Evolutionary conservation across 164 flowering plant genomes (phyloP).

Genomic region (Macadamia integrifolia): DNA sequence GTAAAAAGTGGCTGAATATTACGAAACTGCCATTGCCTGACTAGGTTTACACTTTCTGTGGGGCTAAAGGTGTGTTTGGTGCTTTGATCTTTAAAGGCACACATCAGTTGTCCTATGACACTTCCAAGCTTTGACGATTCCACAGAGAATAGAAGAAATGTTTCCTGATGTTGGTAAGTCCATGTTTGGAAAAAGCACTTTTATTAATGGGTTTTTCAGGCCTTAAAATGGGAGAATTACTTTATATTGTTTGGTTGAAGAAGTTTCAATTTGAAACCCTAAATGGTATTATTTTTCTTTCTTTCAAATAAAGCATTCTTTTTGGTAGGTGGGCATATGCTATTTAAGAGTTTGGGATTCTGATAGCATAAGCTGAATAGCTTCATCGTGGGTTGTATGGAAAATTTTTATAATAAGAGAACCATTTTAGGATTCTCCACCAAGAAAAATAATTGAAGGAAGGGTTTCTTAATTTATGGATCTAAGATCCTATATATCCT

Average conservation of each 20-base stretch:
- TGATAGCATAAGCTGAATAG: not conserved
- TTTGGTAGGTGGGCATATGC: not conserved
- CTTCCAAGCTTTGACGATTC: slow-evolving; percentile 14
- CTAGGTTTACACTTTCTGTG: not conserved
- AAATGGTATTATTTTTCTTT: too few species aligned
- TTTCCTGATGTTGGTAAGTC: too few species aligned
- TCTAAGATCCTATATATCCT: too few species aligned
- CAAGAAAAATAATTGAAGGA: too few species aligned
- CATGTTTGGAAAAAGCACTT: not conserved
- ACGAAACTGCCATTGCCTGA: slow-evolving; percentile 5
- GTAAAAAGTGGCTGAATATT: not conserved
- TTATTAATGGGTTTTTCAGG: not conserved
- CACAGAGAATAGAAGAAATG: not conserved
- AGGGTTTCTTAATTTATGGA: too few species aligned
- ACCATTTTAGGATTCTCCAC: too few species aligned
- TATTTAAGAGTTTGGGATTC: not conserved
- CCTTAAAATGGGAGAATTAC: not conserved
- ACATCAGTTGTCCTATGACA: not conserved
- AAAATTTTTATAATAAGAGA: not conserved
- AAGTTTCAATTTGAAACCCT: not conserved
- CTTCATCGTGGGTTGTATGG: not conserved
- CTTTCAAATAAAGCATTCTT: not conserved
- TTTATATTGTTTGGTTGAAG: not conserved
- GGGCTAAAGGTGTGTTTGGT: not conserved
- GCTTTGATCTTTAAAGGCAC: slow-evolving; percentile 1